phyloP scores from a whole-genome alignment of 768 basidiomycete genomes.

The Tylopilus subfusipes region DNA sequence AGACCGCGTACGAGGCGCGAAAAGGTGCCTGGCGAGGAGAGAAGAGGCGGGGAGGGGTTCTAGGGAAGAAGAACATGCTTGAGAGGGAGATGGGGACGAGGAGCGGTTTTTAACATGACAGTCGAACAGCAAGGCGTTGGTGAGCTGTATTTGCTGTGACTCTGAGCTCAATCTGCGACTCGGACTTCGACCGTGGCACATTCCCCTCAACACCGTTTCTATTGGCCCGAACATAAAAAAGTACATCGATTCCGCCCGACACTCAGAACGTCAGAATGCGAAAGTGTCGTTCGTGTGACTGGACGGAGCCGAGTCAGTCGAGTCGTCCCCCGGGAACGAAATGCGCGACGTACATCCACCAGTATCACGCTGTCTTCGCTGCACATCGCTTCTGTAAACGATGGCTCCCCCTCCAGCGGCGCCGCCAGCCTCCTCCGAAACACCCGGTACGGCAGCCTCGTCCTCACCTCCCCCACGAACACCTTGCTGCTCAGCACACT shows the following conservation, averaged over 20 bases:
- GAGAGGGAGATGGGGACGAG: neutral
- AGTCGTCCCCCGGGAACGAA: neutral
- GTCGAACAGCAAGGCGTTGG: constrained; percentile 14
- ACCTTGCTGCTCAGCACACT: constrained; percentile 30
- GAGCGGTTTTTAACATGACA: constrained; percentile 22
- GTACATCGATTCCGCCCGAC: neutral
- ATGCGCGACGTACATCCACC: constrained; percentile 39
- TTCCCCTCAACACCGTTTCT: constrained; percentile 9
- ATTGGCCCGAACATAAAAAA: neutral
- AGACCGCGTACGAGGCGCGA: constrained; percentile 56
- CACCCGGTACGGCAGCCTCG: constrained; percentile 46
- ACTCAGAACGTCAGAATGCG: constrained; percentile 30
- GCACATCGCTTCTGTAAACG: constrained; percentile 43
- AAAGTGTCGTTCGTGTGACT: constrained; percentile 25
- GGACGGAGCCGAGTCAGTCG: neutral
- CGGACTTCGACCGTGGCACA: constrained; percentile 19
- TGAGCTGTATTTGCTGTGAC: constrained; percentile 30
- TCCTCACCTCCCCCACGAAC: constrained; percentile 41
- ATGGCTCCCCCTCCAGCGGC: constrained; percentile 2
- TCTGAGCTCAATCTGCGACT: constrained; percentile 28
- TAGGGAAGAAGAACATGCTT: constrained; percentile 24
- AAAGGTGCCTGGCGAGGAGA: constrained; percentile 39
- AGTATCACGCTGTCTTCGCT: constrained; percentile 54
- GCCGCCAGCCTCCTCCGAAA: constrained; percentile 24
- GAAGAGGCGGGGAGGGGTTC: constrained; percentile 19